Evolutionary conservation across 352 stramenopile species (phyloP).

Genomic region (Pilasporangium apinafurcum): DNA sequence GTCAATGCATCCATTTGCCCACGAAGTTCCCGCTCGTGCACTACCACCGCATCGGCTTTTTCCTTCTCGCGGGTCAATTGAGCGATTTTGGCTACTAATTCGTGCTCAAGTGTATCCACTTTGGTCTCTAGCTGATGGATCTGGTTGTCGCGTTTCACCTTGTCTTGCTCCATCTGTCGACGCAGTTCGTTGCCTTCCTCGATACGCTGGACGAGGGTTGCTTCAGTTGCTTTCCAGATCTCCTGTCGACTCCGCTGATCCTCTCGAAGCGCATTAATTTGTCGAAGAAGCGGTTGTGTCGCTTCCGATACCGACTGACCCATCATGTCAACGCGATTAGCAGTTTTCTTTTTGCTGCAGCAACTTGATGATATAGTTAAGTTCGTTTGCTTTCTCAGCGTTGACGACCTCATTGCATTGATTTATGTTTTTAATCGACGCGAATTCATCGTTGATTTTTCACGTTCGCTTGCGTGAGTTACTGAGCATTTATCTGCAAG

Average conservation of each 20-base stretch:
- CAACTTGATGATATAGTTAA: not conserved
- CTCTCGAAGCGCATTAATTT: not conserved
- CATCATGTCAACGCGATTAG: conserved; percentile 55
- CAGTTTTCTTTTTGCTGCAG: not conserved
- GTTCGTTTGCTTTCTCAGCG: not conserved
- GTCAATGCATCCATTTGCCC: conserved; percentile 32
- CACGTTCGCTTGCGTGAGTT: not conserved
- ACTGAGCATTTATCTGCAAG: too few relatives aligned
- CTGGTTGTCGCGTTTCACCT: conserved; percentile 26
- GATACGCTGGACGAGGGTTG: conserved; percentile 29
- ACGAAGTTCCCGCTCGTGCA: conserved; percentile 29
- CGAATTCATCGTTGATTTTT: conserved; percentile 2
- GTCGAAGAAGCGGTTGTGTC: conserved; percentile 6
- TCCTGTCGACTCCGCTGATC: not conserved
- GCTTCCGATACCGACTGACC: conserved; percentile 63
- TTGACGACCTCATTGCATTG: not conserved
- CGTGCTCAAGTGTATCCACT: conserved; percentile 27
- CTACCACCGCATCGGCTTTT: conserved; percentile 11
- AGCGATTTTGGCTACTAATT: conserved; percentile 14
- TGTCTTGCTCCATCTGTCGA: conserved; percentile 30
- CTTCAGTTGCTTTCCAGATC: not conserved
- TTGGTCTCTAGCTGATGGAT: conserved; percentile 21
- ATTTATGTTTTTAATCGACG: not conserved
- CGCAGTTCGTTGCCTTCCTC: conserved; percentile 25
- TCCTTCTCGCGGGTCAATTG: conserved; percentile 33